Percentiles rank a stretch among this genome's conserved stretches.
Conservation (phyloP, 257 asterid genomes). For the Gentiana straminea region DNA sequence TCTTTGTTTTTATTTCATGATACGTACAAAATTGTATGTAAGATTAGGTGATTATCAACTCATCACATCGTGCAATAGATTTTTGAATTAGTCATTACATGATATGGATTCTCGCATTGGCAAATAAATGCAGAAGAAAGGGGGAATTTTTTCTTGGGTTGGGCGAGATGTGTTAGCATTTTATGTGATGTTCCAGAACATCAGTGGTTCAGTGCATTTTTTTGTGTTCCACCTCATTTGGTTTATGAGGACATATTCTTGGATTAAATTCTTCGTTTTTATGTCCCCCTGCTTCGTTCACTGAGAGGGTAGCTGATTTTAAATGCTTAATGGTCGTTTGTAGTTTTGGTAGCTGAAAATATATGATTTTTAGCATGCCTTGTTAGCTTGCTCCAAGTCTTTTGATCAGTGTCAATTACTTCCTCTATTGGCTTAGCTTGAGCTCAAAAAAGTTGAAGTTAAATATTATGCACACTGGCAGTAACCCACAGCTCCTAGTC, state of each 20-base stretch:
- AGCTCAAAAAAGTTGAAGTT: no score
- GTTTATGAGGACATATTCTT: background rate
- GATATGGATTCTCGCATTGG: background rate
- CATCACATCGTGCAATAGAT: background rate
- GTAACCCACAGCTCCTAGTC: no score
- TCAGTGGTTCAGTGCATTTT: background rate
- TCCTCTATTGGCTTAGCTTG: background rate
- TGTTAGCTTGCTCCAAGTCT: background rate
- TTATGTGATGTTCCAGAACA: background rate
- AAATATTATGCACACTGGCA: no score
- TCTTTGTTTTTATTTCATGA: background rate
- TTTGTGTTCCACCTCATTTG: background rate
- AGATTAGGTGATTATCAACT: background rate
- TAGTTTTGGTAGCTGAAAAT: slow-evolving; percentile 1
- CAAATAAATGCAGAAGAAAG: background rate
- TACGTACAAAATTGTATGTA: background rate
- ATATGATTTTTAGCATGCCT: background rate
- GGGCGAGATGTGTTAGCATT: background rate
- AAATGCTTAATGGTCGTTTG: background rate
- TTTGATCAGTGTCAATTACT: background rate
- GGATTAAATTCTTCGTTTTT: no score
- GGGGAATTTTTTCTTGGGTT: background rate
- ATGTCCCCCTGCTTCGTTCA: no score
- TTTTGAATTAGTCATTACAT: background rate
- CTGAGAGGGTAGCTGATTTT: background rate